These are phyloP conservation scores for Ceratobasidium sp. DNA, from an alignment of 1,284 basidiomycete species.

Conservation along the genomic window DNA sequence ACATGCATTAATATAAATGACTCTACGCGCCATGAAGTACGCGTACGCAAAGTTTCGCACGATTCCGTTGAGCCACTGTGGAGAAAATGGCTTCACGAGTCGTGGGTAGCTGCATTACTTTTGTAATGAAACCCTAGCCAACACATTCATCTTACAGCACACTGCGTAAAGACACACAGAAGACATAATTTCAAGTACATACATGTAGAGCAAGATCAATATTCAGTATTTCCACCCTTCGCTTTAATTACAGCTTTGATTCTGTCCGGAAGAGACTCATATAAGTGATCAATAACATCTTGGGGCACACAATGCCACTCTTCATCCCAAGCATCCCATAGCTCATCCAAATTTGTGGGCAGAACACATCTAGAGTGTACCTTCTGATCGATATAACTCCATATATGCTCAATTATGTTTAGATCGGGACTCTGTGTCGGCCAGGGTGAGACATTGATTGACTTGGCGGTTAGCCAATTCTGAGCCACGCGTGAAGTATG, in stretches of 20 bases:
- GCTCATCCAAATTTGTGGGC: slow-evolving; percentile 49
- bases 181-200: neutral
- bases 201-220: neutral
- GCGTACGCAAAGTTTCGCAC: neutral
- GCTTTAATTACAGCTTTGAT: neutral
- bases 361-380: slow-evolving; percentile 49
- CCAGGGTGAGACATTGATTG: slow-evolving; percentile 56
- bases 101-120: slow-evolving; percentile 26
- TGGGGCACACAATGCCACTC: slow-evolving; percentile 19
- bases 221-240: slow-evolving; percentile 16
- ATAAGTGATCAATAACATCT: neutral
- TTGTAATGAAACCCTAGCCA: slow-evolving; percentile 26
- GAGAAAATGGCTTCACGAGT: neutral
- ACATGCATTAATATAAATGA: neutral
- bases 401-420: slow-evolving; percentile 60
- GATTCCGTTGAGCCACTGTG: neutral
- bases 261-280: neutral
- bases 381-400: slow-evolving; percentile 55
- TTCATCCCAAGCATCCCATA: slow-evolving; percentile 15
- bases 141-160: too few relatives aligned
- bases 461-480: slow-evolving; percentile 56
- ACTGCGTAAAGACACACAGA: too few relatives aligned
- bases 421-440: slow-evolving; percentile 58
- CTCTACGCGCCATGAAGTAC: neutral
- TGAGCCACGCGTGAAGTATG: slow-evolving; percentile 11